Conservation (phyloP, 2,329 filamentous ascomycete genomes). For the Diaporthe nobilis region DNA sequence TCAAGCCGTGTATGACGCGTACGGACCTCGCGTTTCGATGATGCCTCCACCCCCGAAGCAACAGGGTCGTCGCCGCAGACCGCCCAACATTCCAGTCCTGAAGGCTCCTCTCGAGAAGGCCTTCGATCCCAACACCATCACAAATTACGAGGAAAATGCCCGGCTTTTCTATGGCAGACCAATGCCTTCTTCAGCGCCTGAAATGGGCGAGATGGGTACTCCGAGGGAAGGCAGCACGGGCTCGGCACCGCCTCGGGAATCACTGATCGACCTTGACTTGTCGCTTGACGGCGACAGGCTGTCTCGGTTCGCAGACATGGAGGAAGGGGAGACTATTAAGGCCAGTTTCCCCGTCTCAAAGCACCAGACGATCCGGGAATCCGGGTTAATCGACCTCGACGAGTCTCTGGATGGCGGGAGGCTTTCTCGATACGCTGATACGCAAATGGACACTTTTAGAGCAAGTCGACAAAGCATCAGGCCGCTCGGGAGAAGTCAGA, state of each 20-base stretch:
- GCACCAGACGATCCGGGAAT: slow-evolving; percentile 40
- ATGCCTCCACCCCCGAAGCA: slow-evolving; percentile 56
- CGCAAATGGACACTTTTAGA: slow-evolving; percentile 68
- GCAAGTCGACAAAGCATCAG: slow-evolving; percentile 64
- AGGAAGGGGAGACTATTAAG: slow-evolving; percentile 49
- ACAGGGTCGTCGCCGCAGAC: slow-evolving; percentile 67
- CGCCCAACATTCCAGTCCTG: slow-evolving; percentile 70
- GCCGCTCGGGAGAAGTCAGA: slow-evolving; percentile 58
- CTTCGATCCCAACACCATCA: slow-evolving; percentile 76
- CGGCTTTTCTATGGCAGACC: slow-evolving; percentile 70
- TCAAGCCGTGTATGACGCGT: slow-evolving; percentile 70
- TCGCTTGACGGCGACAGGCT: slow-evolving; percentile 70
- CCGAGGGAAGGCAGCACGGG: slow-evolving; percentile 13
- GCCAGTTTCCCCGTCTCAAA: slow-evolving; percentile 22
- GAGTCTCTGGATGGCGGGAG: slow-evolving; percentile 70
- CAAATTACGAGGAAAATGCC: slow-evolving; percentile 75
- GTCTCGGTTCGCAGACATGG: slow-evolving; percentile 71
- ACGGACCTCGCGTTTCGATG: slow-evolving; percentile 71
- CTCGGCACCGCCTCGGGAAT: slow-evolving; percentile 59
- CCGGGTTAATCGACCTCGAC: slow-evolving; percentile 71
- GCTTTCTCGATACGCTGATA: slow-evolving; percentile 70
- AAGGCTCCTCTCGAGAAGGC: slow-evolving; percentile 74
- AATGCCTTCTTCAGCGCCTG: slow-evolving; percentile 40
- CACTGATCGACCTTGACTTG: slow-evolving; percentile 60
- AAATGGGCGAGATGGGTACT: slow-evolving; percentile 33